Conservation (phyloP, 139 green algal genomes). For the Edaphochlamys debaryana region DNA sequence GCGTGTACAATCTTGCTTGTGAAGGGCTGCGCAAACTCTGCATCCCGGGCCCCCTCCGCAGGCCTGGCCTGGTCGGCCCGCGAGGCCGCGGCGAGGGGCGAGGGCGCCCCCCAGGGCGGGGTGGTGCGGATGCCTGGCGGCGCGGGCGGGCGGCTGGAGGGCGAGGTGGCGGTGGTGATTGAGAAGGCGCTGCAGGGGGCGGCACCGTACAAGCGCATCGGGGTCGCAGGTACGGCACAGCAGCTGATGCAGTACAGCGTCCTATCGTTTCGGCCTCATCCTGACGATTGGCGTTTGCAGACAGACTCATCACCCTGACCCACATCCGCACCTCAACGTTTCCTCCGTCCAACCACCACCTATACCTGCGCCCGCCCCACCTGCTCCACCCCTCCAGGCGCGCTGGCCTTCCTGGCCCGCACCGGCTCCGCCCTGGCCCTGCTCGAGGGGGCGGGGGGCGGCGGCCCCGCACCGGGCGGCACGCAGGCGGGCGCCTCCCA, state of each 20-base stretch:
- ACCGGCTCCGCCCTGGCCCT: not conserved
- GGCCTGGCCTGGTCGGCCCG: constrained; percentile 16
- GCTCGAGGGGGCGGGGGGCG: not conserved
- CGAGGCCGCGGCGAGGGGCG: not conserved
- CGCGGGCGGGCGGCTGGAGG: constrained; percentile 42
- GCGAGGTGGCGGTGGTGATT: constrained; percentile 53
- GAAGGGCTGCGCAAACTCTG: not conserved
- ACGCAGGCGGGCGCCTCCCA: no score
- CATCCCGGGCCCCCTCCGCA: not conserved
- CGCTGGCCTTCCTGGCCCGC: constrained; percentile 38
- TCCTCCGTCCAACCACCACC: no score
- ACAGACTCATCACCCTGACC: no score
- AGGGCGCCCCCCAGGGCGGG: no score
- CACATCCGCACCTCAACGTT: no score
- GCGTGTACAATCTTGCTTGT: no score
- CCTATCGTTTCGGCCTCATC: no score
- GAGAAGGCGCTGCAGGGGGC: constrained; percentile 48
- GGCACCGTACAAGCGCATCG: constrained; percentile 55
- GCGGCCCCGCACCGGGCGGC: not conserved
- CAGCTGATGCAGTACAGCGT: no score
- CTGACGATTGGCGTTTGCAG: no score
- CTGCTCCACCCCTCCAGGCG: no score
- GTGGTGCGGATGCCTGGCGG: not conserved
- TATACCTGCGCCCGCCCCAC: no score
- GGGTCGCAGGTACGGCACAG: no score